These are phyloP conservation scores for Penicillium hesseltinei DNA, from an alignment of 2,329 filamentous ascomycete genomes.

Conservation along the genomic window DNA sequence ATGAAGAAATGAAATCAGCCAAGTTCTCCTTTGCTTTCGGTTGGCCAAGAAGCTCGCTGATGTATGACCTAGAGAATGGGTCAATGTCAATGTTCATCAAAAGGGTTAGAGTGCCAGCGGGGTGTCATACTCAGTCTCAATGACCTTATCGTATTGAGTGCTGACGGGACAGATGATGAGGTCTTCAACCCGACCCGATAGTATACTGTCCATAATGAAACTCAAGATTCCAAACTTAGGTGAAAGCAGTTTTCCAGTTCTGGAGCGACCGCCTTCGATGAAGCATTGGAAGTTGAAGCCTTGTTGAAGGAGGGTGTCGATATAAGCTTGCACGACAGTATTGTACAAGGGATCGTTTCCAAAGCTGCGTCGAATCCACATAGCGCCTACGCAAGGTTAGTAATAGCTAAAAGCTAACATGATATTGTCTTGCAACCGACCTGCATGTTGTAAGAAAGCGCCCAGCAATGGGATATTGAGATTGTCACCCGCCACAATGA, in stretches of 20 bases:
- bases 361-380: slow-evolving; percentile 93
- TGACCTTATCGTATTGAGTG: slow-evolving; percentile 98
- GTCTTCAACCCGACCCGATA: slow-evolving; percentile 85
- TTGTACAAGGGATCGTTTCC: slow-evolving; percentile 87
- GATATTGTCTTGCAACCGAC: slow-evolving; percentile 33
- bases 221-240: slow-evolving; percentile 95
- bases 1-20: slow-evolving; percentile 81
- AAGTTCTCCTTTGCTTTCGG: slow-evolving; percentile 96
- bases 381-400: slow-evolving; percentile 59
- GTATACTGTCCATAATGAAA: slow-evolving; percentile 85
- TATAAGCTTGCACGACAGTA: slow-evolving; percentile 92
- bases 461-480: slow-evolving; percentile 91
- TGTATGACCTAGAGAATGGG: slow-evolving; percentile 65
- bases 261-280: slow-evolving; percentile 88
- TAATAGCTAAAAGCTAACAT: neutral
- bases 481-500: slow-evolving; percentile 93
- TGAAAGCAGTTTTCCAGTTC: slow-evolving; percentile 88
- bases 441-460: slow-evolving; percentile 88
- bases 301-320: slow-evolving; percentile 84
- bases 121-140: slow-evolving; percentile 72
- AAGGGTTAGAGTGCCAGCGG: neutral
- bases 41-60: slow-evolving; percentile 86
- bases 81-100: slow-evolving; percentile 11
- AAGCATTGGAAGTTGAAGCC: slow-evolving; percentile 98
- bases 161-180: slow-evolving; percentile 92